These are phyloP conservation scores for Mucor plumbeus DNA, from an alignment of 371 early-diverging fungal genomes.

Conservation along the genomic window DNA sequence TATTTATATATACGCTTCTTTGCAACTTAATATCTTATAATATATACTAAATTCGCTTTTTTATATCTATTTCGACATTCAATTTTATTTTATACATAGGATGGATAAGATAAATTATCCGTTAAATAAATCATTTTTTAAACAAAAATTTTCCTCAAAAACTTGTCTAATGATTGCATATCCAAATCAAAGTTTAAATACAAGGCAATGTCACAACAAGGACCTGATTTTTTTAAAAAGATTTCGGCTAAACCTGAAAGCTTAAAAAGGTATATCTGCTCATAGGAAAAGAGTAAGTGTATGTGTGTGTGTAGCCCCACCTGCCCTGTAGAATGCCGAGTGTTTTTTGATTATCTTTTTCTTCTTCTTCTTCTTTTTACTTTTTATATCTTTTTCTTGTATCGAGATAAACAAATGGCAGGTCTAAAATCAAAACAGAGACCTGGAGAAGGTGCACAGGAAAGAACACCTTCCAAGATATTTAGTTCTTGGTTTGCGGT, in stretches of 20 bases:
- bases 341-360: neutral
- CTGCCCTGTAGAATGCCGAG: neutral
- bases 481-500: constrained; percentile 20
- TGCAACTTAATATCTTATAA: neutral
- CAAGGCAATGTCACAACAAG: too few relatives aligned
- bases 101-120: neutral
- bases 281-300: neutral
- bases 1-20: neutral
- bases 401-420: constrained; percentile 1
- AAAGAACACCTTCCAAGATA: constrained; percentile 21
- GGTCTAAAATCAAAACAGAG: constrained; percentile 3
- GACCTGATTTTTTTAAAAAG: neutral
- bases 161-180: too few relatives aligned
- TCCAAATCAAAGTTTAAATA: too few relatives aligned
- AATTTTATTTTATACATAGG: neutral
- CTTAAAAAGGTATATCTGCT: too few relatives aligned
- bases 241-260: neutral
- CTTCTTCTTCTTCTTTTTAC: neutral
- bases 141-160: too few relatives aligned
- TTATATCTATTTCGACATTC: neutral
- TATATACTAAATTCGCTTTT: constrained; percentile 5
- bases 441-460: constrained; percentile 14
- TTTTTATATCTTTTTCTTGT: neutral
- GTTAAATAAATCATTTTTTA: neutral
- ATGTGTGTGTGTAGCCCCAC: neutral